phyloP scores from a whole-genome alignment of 2,329 filamentous ascomycete species.

The Nannizziopsis arthrosporioides region DNA sequence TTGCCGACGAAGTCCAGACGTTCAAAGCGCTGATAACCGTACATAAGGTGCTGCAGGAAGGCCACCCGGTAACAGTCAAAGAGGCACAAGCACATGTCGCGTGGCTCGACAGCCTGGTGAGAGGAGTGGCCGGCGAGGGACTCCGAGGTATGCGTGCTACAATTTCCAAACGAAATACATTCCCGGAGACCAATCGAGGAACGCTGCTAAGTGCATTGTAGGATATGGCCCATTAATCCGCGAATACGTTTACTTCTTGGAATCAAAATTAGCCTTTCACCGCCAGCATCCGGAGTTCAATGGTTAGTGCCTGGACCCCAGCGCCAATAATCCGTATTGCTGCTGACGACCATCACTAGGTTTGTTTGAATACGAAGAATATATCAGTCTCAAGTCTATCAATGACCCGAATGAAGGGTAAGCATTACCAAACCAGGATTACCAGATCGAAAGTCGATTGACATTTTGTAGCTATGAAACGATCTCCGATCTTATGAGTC shows the following conservation, averaged over 20 bases:
- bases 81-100: constrained; percentile 79
- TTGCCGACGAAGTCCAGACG: constrained; percentile 95
- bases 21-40: constrained; percentile 97
- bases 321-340: neutral
- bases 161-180: neutral
- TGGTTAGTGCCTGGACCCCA: constrained; percentile 39
- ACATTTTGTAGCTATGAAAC: constrained; percentile 56
- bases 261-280: constrained; percentile 93
- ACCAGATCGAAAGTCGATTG: neutral
- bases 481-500: constrained; percentile 87
- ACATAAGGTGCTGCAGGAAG: constrained; percentile 95
- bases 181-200: neutral
- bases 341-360: constrained; percentile 28
- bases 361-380: constrained; percentile 97
- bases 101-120: constrained; percentile 87
- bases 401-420: constrained; percentile 97
- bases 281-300: constrained; percentile 96
- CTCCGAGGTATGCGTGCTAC: constrained; percentile 50
- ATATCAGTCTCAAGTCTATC: constrained; percentile 93
- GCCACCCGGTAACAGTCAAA: constrained; percentile 73
- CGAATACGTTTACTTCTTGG: constrained; percentile 92
- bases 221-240: constrained; percentile 82
- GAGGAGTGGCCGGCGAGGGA: constrained; percentile 71
- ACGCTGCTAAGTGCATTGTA: constrained; percentile 18
- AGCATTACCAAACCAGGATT: constrained; percentile 7